Conservation (phyloP, 345 rosid genomes). For the Combretum micranthum region DNA sequence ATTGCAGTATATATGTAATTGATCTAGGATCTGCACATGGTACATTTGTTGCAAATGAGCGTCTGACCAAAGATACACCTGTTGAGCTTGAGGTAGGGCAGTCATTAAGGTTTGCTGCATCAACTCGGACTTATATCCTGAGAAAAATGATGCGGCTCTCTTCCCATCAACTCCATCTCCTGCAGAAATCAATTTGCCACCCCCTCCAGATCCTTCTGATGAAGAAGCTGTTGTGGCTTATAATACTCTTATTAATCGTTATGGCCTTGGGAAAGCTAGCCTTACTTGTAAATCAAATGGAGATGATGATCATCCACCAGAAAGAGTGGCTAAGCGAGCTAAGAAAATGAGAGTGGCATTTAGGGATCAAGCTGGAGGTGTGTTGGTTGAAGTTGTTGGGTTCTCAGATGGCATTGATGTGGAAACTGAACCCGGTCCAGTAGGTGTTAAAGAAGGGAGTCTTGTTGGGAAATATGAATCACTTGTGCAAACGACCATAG, state of each 20-base stretch:
- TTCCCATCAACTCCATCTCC: conserved; percentile 54
- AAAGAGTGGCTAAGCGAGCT: conserved; percentile 50
- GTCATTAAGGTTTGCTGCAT: conserved; percentile 86
- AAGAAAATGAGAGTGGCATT: conserved; percentile 60
- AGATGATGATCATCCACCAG: conserved; percentile 17
- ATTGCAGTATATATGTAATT: conserved; percentile 60
- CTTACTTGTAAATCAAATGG: conserved; percentile 12
- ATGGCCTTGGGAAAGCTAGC: conserved; percentile 45
- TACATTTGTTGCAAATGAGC: conserved; percentile 87
- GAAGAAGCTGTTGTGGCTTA: conserved; percentile 80
- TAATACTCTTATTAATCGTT: conserved; percentile 78
- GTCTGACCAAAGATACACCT: conserved; percentile 61
- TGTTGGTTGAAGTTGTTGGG: conserved; percentile 85
- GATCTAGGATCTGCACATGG: conserved; percentile 83
- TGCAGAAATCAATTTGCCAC: conserved; percentile 62
- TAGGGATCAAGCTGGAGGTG: conserved; percentile 86
- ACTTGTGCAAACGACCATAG: conserved; percentile 60
- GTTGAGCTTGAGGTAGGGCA: conserved; percentile 74
- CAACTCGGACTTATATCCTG: conserved; percentile 73
- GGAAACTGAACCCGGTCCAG: conserved; percentile 91
- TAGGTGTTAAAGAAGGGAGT: conserved; percentile 89
- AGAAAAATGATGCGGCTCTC: conserved; percentile 81
- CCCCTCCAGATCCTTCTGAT: conserved; percentile 72
- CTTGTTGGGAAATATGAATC: conserved; percentile 91
- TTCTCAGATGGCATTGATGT: conserved; percentile 90